Percentiles rank a stretch among this genome's conserved stretches.
phyloP scores from a whole-genome alignment of 2,329 filamentous ascomycete genomes.

The Botrytis medusae region DNA sequence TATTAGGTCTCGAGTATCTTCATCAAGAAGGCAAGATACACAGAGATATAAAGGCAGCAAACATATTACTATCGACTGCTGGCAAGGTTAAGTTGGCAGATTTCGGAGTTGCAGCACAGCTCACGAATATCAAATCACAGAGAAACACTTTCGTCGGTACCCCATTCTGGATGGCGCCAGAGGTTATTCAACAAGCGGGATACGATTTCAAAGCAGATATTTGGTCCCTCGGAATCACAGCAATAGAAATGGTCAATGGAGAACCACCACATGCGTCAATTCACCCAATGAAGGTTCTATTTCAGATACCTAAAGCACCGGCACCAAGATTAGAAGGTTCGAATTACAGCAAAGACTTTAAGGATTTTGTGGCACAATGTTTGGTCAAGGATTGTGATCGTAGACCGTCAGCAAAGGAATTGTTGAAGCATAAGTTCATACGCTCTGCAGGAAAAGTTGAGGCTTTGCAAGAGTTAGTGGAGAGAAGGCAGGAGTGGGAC shows the following conservation, averaged over 20 bases:
- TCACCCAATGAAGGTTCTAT: constrained; percentile 92
- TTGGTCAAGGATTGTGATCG: constrained; percentile 88
- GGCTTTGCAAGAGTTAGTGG: constrained; percentile 81
- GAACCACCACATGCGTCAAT: constrained; percentile 85
- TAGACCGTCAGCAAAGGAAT: constrained; percentile 79
- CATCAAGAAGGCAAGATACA: constrained; percentile 95
- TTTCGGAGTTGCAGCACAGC: constrained; percentile 93
- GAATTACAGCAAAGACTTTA: constrained; percentile 83
- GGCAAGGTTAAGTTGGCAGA: constrained; percentile 95
- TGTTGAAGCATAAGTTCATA: constrained; percentile 87
- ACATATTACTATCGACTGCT: constrained; percentile 84
- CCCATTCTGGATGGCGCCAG: constrained; percentile 95
- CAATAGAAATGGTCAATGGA: constrained; percentile 83
- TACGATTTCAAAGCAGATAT: constrained; percentile 91
- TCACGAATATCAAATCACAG: constrained; percentile 97
- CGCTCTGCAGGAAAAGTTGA: constrained; percentile 84
- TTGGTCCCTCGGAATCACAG: constrained; percentile 89
- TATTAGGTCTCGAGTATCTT: constrained; percentile 88
- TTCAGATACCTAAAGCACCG: constrained; percentile 85
- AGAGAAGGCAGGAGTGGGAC: constrained; percentile 79
- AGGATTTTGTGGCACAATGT: constrained; percentile 88
- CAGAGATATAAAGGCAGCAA: constrained; percentile 94
- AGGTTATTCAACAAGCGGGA: constrained; percentile 84
- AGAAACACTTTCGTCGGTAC: constrained; percentile 97
- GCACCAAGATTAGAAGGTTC: constrained; percentile 80